A percentile compares a stretch with the other conserved stretches of the same genome.
These are phyloP conservation scores for Exophiala spinifera DNA, from an alignment of 2,329 filamentous ascomycete species.

Conservation along the genomic window DNA sequence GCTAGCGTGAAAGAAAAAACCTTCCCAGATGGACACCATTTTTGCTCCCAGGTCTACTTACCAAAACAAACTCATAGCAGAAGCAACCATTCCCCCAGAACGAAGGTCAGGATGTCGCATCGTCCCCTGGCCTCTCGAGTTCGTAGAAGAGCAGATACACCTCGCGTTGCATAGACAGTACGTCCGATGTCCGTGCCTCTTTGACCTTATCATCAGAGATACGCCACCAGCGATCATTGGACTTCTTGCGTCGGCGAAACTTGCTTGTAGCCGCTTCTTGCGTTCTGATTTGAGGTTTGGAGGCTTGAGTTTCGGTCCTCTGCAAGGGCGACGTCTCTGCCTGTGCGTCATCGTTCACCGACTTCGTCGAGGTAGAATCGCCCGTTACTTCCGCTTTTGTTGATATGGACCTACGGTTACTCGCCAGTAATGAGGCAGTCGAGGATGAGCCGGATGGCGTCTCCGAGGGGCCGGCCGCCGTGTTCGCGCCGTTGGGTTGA, in stretches of 20 bases:
- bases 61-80: background rate
- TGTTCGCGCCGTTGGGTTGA: constrained; percentile 31
- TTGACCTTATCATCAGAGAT: constrained; percentile 97
- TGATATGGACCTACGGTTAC: constrained; percentile 22
- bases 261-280: constrained; percentile 31
- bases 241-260: constrained; percentile 57
- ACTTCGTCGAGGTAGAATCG: background rate
- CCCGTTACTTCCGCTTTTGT: constrained; percentile 8
- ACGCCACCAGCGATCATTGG: constrained; percentile 85
- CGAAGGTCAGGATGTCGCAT: constrained; percentile 10
- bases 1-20: background rate
- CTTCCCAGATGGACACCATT: background rate
- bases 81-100: background rate
- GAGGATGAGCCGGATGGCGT: constrained; percentile 24
- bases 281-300: constrained; percentile 24
- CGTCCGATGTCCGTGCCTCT: constrained; percentile 87
- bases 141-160: constrained; percentile 97
- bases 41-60: background rate
- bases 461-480: constrained; percentile 32
- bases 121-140: constrained; percentile 56
- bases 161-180: constrained; percentile 89
- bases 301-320: constrained; percentile 24
- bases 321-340: constrained; percentile 10
- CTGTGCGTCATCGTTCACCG: constrained; percentile 3
- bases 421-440: constrained; percentile 17